Base-by-base conservation (phyloP, 2,329 filamentous ascomycete genomes). In the Penicillium glabrum region DNA sequence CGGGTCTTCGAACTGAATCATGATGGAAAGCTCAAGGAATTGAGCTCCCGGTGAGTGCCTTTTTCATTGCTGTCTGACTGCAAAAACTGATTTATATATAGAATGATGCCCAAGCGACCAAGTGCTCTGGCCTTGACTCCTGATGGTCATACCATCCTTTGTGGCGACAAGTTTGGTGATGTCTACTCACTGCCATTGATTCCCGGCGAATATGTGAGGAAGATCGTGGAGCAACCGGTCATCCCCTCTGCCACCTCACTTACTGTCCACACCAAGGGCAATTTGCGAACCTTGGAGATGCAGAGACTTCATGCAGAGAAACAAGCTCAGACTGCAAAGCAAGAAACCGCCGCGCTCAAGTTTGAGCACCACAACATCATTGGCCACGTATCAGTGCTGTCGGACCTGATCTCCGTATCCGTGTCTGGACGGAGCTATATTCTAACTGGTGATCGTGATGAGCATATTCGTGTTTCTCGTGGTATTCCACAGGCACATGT, bases 81-180 rank as follows among this genome's bases (percentile, higher is more conserved):
- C 57, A 61, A 50, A 65, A 57, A 26, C 53, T 54, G 51, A 59
- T 39, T 21, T 13, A 5, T 35, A 11, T 49, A 35, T 51, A 93
- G 91, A 74, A 78, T 77, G 57, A 96, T 98, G 89, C 91, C 92
- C 39, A 98, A 97, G 78, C 87, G 92, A 35, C 91, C 93, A 13
- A 93, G 88, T 70, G 86, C 89, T 35, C 79, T 98, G 56, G 78
- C 83, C 51, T 76, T 97, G 51, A 86, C 89, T 8, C 79, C 84
- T 39, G 88, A 93, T 69, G 82, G 85, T 60, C 80, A 82, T 44
- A 89, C 86, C 9, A 90, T 99, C 61, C 76, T 98, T 56, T 87
- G 86, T 60, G 93, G 87, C 51, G 95, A 99, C 79, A 99, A 99
- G 75, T 98, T 98, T 69, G 95, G 95, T 63, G 95, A 99, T 72